Conservation (phyloP, 108 stramenopile genomes). For the Asterionellopsis glacialis region DNA sequence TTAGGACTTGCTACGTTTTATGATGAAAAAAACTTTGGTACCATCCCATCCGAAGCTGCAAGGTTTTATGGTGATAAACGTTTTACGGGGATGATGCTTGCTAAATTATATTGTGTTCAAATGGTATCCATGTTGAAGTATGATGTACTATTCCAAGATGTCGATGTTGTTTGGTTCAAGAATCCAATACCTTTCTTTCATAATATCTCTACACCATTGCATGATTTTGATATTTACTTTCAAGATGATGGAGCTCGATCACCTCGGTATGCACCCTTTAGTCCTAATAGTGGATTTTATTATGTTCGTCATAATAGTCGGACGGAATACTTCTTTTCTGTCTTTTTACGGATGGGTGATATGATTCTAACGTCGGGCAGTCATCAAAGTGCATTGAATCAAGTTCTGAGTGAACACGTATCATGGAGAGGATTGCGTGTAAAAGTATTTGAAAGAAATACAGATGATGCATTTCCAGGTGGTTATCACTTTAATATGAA, state of each 20-base stretch:
- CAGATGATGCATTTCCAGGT: slow-evolving; percentile 43
- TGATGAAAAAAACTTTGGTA: slow-evolving; percentile 35
- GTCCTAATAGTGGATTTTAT: slow-evolving; percentile 65
- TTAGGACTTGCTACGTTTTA: slow-evolving; percentile 18
- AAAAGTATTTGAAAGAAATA: slow-evolving; percentile 53
- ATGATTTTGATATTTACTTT: slow-evolving; percentile 48
- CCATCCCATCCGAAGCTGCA: slow-evolving; percentile 49
- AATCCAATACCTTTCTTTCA: slow-evolving; percentile 41
- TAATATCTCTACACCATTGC: not conserved
- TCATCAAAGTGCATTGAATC: slow-evolving; percentile 68
- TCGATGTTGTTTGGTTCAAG: slow-evolving; percentile 50
- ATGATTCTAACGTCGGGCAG: slow-evolving; percentile 41
- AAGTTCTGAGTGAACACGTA: slow-evolving; percentile 53
- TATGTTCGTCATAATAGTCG: slow-evolving; percentile 58
- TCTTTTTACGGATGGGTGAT: slow-evolving; percentile 52
- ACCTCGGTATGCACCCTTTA: slow-evolving; percentile 62
- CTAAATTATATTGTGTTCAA: slow-evolving; percentile 60
- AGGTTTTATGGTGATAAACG: slow-evolving; percentile 58
- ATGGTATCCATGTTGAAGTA: slow-evolving; percentile 48
- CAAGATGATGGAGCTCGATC: slow-evolving; percentile 87
- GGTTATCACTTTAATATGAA: slow-evolving; percentile 45
- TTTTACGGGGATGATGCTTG: slow-evolving; percentile 73
- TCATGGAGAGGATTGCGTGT: slow-evolving; percentile 54
- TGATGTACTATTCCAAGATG: slow-evolving; percentile 71
- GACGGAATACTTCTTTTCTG: slow-evolving; percentile 49